phyloP scores from a whole-genome alignment of 192 early-diverging fungal genomes.

The Haplosporangium gracile region DNA sequence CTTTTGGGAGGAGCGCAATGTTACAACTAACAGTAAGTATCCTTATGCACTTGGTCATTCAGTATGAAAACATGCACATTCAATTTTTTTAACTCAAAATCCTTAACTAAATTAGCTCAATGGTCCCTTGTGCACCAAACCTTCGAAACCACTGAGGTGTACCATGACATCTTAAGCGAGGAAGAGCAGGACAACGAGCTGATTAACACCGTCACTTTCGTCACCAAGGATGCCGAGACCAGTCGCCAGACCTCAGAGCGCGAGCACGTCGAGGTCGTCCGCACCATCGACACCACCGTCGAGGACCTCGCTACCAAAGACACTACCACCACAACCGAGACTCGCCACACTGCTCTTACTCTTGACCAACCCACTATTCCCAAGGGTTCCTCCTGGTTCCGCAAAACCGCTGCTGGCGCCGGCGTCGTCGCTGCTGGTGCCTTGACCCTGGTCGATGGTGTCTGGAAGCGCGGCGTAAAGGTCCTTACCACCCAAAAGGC shows the following conservation, averaged over 20 bases:
- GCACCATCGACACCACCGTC: constrained; percentile 6
- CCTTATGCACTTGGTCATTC: background rate
- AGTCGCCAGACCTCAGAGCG: background rate
- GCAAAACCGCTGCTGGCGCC: background rate
- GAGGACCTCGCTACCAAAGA: constrained; percentile 17
- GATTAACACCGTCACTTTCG: background rate
- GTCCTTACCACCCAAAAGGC: constrained; percentile 29
- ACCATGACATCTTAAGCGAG: background rate
- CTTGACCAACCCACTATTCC: constrained; percentile 14
- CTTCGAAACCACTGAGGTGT: constrained; percentile 13
- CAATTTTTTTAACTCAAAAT: background rate
- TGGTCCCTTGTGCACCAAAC: constrained; percentile 24
- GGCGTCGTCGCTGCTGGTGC: constrained; percentile 18
- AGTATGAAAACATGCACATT: background rate
- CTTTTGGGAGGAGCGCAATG: constrained; percentile 30
- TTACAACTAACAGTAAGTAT: constrained; percentile 23
- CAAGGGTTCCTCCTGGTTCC: constrained; percentile 27
- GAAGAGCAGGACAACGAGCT: constrained; percentile 15
- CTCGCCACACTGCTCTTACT: background rate
- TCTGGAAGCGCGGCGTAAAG: constrained; percentile 30
- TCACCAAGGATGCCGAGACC: background rate
- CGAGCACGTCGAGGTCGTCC: background rate
- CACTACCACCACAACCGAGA: constrained; percentile 2
- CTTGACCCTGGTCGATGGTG: constrained; percentile 20
- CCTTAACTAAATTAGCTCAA: constrained; percentile 9